These are phyloP conservation scores for Scutellaria galericulata DNA, from an alignment of 257 asterid species.

Conservation along the genomic window DNA sequence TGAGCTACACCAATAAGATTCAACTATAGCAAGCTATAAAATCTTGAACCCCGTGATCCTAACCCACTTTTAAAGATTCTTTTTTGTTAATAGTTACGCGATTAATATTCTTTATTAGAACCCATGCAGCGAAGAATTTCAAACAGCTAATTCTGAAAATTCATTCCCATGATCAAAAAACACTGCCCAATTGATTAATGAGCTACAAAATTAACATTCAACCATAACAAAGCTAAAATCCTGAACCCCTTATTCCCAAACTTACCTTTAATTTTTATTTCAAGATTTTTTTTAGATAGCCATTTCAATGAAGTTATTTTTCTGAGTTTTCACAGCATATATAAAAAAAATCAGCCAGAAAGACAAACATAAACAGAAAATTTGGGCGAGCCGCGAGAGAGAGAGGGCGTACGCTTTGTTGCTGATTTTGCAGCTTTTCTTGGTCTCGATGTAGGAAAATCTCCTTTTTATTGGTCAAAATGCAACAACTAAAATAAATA, in stretches of 20 bases:
- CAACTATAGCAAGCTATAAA: not conserved
- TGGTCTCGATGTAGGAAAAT: constrained; percentile 26
- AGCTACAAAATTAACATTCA: constrained; percentile 5
- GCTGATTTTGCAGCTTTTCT: constrained; percentile 29
- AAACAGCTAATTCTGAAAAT: not conserved
- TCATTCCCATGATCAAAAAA: not conserved
- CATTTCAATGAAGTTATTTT: not conserved
- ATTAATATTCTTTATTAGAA: not conserved
- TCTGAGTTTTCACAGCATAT: not conserved
- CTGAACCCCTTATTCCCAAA: not conserved
- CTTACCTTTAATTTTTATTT: not conserved
- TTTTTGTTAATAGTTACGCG: not conserved
- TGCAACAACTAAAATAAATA: not conserved
- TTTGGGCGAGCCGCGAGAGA: not conserved
- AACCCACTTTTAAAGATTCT: not conserved
- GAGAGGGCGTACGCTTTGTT: constrained; percentile 28
- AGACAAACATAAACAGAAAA: not conserved
- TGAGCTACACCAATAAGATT: too few species aligned
- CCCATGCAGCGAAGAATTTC: not conserved
- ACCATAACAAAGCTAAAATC: not conserved
- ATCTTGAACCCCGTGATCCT: not conserved
- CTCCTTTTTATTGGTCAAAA: not conserved
- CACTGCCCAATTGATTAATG: not conserved
- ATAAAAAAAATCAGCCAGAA: not conserved
- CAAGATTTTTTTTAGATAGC: not conserved